Percentiles rank a stretch among this genome's conserved stretches.
Evolutionary conservation across 23 red algal genomes (phyloP).

Genomic region (Gracilariopsis chorda): DNA sequence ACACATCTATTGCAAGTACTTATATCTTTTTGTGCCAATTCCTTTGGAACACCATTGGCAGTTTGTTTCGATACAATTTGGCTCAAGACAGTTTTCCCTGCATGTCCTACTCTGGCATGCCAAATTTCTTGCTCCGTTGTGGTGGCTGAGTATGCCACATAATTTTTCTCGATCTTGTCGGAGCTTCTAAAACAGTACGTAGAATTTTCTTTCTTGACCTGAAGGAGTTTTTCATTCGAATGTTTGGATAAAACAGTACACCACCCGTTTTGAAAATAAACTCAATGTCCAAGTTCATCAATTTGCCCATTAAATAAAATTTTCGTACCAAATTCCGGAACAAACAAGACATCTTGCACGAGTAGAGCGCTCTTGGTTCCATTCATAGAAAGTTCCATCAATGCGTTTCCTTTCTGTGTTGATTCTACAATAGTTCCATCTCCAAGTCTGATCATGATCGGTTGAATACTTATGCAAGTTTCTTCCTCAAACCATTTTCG

Average conservation of each 20-base stretch:
- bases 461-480: background rate
- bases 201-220: background rate
- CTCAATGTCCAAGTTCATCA: background rate
- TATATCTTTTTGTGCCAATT: background rate
- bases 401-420: background rate
- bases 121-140: background rate
- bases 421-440: background rate
- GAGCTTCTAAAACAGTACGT: background rate
- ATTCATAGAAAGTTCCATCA: background rate
- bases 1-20: background rate
- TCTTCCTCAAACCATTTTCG: background rate
- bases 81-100: background rate
- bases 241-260: background rate
- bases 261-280: background rate
- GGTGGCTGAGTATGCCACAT: background rate
- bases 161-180: background rate
- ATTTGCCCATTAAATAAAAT: background rate
- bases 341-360: background rate
- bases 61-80: background rate
- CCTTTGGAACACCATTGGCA: background rate
- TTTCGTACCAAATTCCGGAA: background rate
- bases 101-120: background rate
- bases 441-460: background rate
- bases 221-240: background rate
- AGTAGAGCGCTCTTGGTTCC: background rate